Evolutionary conservation across 106 monocot genomes (phyloP), one percentile per base, ranked within the genome.

Genomic region (Dendrobium officinale): DNA sequence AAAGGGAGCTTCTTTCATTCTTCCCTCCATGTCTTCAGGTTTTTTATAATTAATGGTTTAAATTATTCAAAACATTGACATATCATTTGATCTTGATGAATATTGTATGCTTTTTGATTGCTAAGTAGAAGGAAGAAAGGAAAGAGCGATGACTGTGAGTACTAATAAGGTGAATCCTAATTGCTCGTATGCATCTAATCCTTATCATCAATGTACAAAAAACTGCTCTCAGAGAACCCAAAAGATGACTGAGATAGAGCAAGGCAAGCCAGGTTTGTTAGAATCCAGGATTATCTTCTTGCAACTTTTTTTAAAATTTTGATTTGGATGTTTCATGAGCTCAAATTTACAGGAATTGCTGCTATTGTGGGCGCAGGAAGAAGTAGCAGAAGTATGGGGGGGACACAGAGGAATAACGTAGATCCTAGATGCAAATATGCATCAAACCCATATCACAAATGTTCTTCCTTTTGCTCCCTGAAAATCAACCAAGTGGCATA

Each of bases 371-470:
- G 16, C 27, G 11, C 11, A 70, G 29, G 1, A 37, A 64, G 64
- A 64, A 70, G 70, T 16, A 16, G n/a, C 33, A 37, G 26, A 33
- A 33, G 33, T 13, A 3, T 37, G 11, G 31, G 16, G 33, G 70
- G 37, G 70, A 37, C 7, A 9, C 18, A 19, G 70, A 70, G 70
- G 70, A 70, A 70, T 11, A 37, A 70, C 13, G 70, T 33, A 31
- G n/a, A 33, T 31, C 70, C 70, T 70, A 37, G 31, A 70, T 70
- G 70, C 70, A 70, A 70, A 70, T 70, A 70, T 37, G 33, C 33
- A 33, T 70, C 33, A 70, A 70, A 70, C 15, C 70, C 70, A 15
- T 70, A 70, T 19, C 70, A 70, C 33, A 70, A 70, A 31, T 70
- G 70, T 37, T 8, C 26, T 31, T 9, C 70, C 33, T 15, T 8